Evolutionary conservation across 1,284 basidiomycete genomes (phyloP), one percentile per base, ranked within the genome.

Genomic region (Lentinula novae-zelandiae): DNA sequence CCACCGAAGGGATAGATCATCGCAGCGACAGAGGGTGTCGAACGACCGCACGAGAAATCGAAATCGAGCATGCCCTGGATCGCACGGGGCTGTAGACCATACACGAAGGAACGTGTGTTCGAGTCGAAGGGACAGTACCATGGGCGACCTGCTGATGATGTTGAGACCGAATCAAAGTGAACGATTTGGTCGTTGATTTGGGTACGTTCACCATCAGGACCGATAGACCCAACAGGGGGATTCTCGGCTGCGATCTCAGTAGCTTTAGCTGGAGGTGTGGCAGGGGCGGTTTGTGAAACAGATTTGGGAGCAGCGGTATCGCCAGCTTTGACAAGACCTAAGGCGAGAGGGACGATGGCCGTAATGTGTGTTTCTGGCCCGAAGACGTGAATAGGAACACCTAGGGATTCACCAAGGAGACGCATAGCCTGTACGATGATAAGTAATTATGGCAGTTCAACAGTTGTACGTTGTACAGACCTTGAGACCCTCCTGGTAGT

Each of bases 31-130:
- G 90, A 94, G 53, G 96, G 96, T n/a, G 89, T 85, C 64, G 85
- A 77, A 66, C 97, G 93, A 38, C 96, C 96, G 76, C 97, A 99
- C 15, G 94, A 95, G 80, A 91, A 99, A 83, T 99, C 96, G 70
- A 99, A 99, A 85, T 99, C 96, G 68, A 99, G 91, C 97, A 99
- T 99, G 72, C 96, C 96, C 78, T 99, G 97, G 76, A 99, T 98
- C 52, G 97, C 97, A 73, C 97, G 94, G 53, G 96, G 96, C 81
- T 99, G 96, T 65, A 99, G 91, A 76, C 96, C 96, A 69, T 95
- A 98, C 64, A 99, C 96, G 75, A 99, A 95, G 60, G 94, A 94
- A 64, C 96, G 93, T 27, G 96, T 99, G 68, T 81, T 83, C 53
- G 84, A 90, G 72, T 98, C 96, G 73, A 99, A 97, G 9, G 95